phyloP scores from a whole-genome alignment of 139 green algal genomes.

The Gonium pectorale region DNA sequence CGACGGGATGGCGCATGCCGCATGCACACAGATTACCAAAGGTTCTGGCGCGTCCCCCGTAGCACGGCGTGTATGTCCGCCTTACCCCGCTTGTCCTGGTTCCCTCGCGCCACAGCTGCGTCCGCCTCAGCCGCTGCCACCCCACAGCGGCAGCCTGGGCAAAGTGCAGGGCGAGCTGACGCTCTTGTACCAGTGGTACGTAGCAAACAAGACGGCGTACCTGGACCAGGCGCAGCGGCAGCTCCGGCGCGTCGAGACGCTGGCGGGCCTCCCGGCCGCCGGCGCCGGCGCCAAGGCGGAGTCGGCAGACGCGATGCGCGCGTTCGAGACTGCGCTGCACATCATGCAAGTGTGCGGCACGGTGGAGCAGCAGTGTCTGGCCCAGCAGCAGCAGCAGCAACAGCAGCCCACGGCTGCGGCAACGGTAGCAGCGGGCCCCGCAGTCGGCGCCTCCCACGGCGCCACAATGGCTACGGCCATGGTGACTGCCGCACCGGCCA shows the following conservation, averaged over 20 bases:
- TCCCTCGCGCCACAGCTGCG: not conserved
- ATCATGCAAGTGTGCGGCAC: slow-evolving; percentile 26
- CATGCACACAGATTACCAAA: too few species aligned
- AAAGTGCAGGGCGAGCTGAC: slow-evolving; percentile 52
- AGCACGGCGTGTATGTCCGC: too few species aligned
- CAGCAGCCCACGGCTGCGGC: too few species aligned
- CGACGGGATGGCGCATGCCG: not conserved
- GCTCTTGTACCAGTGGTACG: slow-evolving; percentile 57
- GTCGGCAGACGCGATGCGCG: slow-evolving; percentile 14
- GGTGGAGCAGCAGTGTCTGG: slow-evolving; percentile 32
- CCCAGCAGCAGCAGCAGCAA: not conserved
- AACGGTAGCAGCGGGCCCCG: not conserved
- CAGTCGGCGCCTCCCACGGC: not conserved
- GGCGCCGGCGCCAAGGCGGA: not conserved
- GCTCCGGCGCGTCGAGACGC: slow-evolving; percentile 13
- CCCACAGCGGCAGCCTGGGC: not conserved
- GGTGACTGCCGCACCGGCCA: not conserved
- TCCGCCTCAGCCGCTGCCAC: slow-evolving; percentile 11
- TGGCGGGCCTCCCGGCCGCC: not conserved
- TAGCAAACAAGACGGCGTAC: slow-evolving; percentile 53
- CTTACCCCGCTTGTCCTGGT: too few species aligned
- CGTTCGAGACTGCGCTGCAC: slow-evolving; percentile 31
- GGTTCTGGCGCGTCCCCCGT: not conserved
- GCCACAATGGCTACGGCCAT: not conserved
- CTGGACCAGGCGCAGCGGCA: slow-evolving; percentile 43